phyloP scores from a whole-genome alignment of 2,329 filamentous ascomycete species.

The Colletotrichum tofieldiae region DNA sequence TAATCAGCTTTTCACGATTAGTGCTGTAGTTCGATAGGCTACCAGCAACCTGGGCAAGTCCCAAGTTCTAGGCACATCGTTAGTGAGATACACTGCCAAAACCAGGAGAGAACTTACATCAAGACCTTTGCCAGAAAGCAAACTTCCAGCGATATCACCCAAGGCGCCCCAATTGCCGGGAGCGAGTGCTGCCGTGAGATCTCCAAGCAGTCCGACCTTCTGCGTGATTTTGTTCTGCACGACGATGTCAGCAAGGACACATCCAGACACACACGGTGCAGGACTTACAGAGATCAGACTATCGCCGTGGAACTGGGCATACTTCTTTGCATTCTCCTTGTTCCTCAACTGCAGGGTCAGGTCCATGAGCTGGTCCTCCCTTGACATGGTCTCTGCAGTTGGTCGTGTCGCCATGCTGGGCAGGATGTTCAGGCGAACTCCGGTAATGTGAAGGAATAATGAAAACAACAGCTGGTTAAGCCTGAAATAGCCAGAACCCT shows the following conservation, averaged over 20 bases:
- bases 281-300: constrained; percentile 2
- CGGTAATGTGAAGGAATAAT: not conserved
- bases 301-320: not conserved
- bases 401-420: not conserved
- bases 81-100: not conserved
- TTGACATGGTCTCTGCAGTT: not conserved
- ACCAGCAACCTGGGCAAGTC: not conserved
- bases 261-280: not conserved
- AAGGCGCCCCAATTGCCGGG: not conserved
- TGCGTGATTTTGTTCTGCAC: not conserved
- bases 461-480: not conserved
- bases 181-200: not conserved
- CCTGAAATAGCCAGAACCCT: not conserved
- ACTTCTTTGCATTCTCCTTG: not conserved
- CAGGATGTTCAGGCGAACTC: not conserved
- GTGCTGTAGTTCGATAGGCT: not conserved
- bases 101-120: not conserved
- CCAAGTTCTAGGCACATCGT: not conserved
- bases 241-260: not conserved
- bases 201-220: not conserved
- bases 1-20: not conserved
- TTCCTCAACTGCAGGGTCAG: not conserved
- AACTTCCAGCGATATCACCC: not conserved
- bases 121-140: not conserved
- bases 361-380: not conserved